Percentiles rank a stretch among this genome's conserved stretches.
Evolutionary conservation across 2,329 filamentous ascomycete species (phyloP).

Genomic region (Monilinia vaccinii-corymbosi): DNA sequence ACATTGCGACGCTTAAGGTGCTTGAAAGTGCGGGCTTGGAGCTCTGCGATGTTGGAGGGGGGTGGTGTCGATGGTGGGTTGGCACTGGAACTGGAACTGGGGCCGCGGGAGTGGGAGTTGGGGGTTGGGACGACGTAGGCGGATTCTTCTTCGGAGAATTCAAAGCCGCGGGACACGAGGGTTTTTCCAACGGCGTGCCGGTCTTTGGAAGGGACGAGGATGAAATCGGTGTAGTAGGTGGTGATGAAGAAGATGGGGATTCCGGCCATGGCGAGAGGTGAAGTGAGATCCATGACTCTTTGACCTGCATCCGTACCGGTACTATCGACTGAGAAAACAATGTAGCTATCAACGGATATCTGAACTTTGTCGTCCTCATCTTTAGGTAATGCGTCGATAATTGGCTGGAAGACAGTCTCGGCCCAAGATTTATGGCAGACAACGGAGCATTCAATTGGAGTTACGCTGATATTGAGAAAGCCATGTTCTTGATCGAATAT

Average conservation of each 20-base stretch:
- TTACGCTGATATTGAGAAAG: constrained; percentile 91
- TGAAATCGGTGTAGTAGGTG: constrained; percentile 96
- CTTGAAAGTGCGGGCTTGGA: constrained; percentile 75
- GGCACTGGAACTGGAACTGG: constrained; percentile 35
- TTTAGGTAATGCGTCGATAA: constrained; percentile 53
- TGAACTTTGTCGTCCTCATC: constrained; percentile 47
- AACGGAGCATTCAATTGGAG: constrained; percentile 84
- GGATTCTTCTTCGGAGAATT: constrained; percentile 65
- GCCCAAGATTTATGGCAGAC: constrained; percentile 76
- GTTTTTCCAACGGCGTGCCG: constrained; percentile 66
- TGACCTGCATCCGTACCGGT: constrained; percentile 87
- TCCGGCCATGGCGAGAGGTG: constrained; percentile 79
- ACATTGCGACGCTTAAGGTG: constrained; percentile 74
- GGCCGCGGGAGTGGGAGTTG: constrained; percentile 27
- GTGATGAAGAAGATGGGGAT: constrained; percentile 99
- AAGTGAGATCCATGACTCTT: constrained; percentile 83
- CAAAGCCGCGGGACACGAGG: constrained; percentile 71
- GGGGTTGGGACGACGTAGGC: constrained; percentile 49
- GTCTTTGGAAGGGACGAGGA: constrained; percentile 73
- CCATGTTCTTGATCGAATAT: constrained; percentile 52
- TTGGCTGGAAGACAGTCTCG: constrained; percentile 63
- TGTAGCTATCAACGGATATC: constrained; percentile 75
- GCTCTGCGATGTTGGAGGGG: constrained; percentile 66
- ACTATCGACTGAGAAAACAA: constrained; percentile 82
- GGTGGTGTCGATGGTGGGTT: constrained; percentile 60